These are phyloP conservation scores for Wickerhamiella dianesei DNA, from an alignment of 805 yeast species.

Conservation along the genomic window DNA sequence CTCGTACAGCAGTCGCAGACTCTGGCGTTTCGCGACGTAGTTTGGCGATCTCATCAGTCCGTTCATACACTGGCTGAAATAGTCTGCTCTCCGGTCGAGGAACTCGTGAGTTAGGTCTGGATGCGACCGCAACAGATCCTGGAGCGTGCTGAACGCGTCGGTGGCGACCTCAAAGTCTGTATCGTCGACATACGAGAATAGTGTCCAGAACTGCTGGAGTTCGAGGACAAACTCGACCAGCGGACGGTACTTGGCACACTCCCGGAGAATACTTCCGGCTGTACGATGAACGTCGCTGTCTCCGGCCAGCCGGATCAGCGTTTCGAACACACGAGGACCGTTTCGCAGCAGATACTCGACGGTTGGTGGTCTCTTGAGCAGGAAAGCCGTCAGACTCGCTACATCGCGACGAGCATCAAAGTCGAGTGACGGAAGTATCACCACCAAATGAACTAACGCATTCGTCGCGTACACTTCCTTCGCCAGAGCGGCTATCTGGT, in stretches of 20 bases:
- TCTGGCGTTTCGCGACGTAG: constrained; percentile 87
- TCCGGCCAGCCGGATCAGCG: constrained; percentile 62
- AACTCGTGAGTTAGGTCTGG: constrained; percentile 59
- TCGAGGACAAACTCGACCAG: constrained; percentile 47
- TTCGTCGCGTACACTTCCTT: constrained; percentile 68
- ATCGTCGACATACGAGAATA: constrained; percentile 61
- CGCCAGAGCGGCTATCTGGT: constrained; percentile 60
- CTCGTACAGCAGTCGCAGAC: constrained; percentile 57
- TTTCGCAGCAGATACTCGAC: constrained; percentile 64
- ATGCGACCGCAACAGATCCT: constrained; percentile 57
- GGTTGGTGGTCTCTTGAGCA: constrained; percentile 74
- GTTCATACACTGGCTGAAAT: constrained; percentile 52
- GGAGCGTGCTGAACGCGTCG: constrained; percentile 68
- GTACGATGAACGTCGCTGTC: constrained; percentile 56
- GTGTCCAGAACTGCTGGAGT: constrained; percentile 62
- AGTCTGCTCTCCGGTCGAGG: constrained; percentile 40
- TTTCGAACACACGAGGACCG: constrained; percentile 44
- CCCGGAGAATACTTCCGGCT: constrained; percentile 68
- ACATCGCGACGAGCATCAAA: constrained; percentile 87
- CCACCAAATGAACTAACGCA: constrained; percentile 46
- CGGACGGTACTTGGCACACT: constrained; percentile 66
- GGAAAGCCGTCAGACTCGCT: constrained; percentile 52
- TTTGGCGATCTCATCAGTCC: constrained; percentile 59
- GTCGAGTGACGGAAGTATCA: constrained; percentile 52
- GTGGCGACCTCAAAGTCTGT: constrained; percentile 83